phyloP scores from a whole-genome alignment of 2,329 filamentous ascomycete genomes.

The Trichoderma polysporum region DNA sequence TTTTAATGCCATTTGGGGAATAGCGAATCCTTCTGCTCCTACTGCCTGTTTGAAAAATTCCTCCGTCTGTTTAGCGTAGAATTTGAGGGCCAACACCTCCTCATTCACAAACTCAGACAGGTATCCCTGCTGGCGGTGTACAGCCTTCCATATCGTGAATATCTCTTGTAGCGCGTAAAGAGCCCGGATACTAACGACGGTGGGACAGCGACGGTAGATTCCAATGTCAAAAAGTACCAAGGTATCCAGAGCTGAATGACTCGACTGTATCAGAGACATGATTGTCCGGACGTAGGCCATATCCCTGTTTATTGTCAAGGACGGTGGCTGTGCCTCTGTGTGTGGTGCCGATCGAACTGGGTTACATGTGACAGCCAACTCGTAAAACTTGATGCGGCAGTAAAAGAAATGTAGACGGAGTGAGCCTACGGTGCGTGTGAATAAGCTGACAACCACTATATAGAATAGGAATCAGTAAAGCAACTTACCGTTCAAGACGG shows the following conservation, averaged over 20 bases:
- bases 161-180: not conserved
- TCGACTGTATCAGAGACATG: not conserved
- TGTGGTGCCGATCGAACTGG: not conserved
- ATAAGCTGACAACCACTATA: not conserved
- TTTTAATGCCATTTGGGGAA: not conserved
- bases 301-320: not conserved
- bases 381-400: not conserved
- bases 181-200: not conserved
- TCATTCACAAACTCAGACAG: not conserved
- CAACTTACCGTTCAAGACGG: not conserved
- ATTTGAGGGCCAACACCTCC: not conserved
- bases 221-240: not conserved
- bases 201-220: not conserved
- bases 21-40: not conserved
- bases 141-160: not conserved
- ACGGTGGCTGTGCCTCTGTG: not conserved
- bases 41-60: not conserved
- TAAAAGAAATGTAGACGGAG: slow-evolving; percentile 8
- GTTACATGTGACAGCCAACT: not conserved
- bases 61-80: slow-evolving; percentile 3
- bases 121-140: not conserved
- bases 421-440: not conserved
- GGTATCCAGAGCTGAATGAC: not conserved
- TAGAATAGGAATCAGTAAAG: not conserved
- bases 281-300: not conserved